These are phyloP conservation scores for Escallonia rubra DNA, from an alignment of 129 eudicot genomes.

Conservation along the genomic window DNA sequence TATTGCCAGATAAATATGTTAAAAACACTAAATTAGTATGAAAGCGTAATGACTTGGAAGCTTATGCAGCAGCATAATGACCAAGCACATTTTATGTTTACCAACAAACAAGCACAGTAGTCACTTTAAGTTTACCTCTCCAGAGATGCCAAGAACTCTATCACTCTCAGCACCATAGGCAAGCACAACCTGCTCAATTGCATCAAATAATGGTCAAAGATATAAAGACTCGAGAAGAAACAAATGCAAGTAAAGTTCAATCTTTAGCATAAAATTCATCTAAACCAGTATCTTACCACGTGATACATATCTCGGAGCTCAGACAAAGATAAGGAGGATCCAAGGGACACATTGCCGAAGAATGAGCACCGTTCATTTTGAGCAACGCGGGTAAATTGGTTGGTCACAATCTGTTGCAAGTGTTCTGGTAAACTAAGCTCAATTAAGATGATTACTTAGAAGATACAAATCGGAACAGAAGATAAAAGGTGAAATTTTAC, in stretches of 20 bases:
- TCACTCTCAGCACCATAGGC: constrained; percentile 99
- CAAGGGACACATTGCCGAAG: constrained; percentile 84
- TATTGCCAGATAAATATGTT: too few relatives aligned
- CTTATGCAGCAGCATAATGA: too few relatives aligned
- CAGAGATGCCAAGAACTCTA: constrained; percentile 69
- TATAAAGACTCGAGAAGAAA: neutral
- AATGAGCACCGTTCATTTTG: constrained; percentile 64
- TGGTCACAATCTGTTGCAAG: constrained; percentile 90
- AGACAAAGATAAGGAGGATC: constrained; percentile 65
- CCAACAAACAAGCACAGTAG: too few relatives aligned
- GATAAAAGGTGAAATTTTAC: too few relatives aligned
- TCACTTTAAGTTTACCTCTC: constrained; percentile 47
- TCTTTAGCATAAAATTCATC: constrained; percentile 1
- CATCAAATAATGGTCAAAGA: constrained; percentile 8
- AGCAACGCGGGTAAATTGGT: constrained; percentile 87
- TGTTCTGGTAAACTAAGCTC: constrained; percentile 53
- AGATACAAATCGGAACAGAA: neutral
- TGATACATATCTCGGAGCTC: constrained; percentile 83
- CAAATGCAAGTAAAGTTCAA: constrained; percentile 4
- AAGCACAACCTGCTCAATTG: constrained; percentile 71
- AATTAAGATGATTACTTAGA: constrained; percentile 22
- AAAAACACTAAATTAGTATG: too few relatives aligned
- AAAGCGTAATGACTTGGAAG: too few relatives aligned
- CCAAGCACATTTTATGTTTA: too few relatives aligned
- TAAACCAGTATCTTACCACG: constrained; percentile 55